These are phyloP conservation scores for Apiospora pterosperma DNA, from an alignment of 2,329 filamentous ascomycete species.

Conservation along the genomic window DNA sequence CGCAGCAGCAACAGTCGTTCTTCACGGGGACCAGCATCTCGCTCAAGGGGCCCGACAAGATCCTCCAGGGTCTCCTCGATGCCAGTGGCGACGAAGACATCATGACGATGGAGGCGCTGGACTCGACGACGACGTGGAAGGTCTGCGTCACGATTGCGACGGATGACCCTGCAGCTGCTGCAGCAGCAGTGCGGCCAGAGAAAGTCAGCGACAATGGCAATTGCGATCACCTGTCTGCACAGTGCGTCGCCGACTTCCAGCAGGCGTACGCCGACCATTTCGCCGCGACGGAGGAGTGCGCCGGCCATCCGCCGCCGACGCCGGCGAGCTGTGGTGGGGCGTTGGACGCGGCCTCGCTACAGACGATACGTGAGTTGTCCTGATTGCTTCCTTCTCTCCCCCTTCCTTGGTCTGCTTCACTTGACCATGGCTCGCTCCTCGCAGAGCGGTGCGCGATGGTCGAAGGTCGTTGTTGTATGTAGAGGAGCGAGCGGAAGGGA, in stretches of 20 bases:
- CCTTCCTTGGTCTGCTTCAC: background rate
- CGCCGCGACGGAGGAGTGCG: constrained; percentile 20
- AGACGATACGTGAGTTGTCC: constrained; percentile 18
- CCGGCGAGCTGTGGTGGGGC: constrained; percentile 21
- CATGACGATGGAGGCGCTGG: constrained; percentile 3
- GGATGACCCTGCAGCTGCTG: constrained; percentile 15
- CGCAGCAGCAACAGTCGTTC: constrained; percentile 13
- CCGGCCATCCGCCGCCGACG: constrained; percentile 19
- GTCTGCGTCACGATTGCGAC: constrained; percentile 22
- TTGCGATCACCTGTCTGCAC: constrained; percentile 11
- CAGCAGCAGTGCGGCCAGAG: constrained; percentile 11
- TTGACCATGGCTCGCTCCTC: too few species aligned
- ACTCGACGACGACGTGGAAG: constrained; percentile 25
- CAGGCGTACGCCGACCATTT: constrained; percentile 21
- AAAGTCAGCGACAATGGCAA: constrained; percentile 15
- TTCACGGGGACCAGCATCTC: constrained; percentile 26
- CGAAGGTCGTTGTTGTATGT: too few species aligned
- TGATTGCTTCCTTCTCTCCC: background rate
- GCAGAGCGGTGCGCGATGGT: too few species aligned
- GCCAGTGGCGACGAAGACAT: background rate
- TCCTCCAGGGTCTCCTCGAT: constrained; percentile 12
- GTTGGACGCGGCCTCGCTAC: constrained; percentile 17
- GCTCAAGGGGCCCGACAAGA: constrained; percentile 15
- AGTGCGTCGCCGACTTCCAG: constrained; percentile 24
- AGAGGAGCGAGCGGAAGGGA: too few species aligned